Evolutionary conservation across 805 yeast species (phyloP), one percentile per base, ranked within the genome.

Genomic region (Cyberlindnera euphorbiae): DNA sequence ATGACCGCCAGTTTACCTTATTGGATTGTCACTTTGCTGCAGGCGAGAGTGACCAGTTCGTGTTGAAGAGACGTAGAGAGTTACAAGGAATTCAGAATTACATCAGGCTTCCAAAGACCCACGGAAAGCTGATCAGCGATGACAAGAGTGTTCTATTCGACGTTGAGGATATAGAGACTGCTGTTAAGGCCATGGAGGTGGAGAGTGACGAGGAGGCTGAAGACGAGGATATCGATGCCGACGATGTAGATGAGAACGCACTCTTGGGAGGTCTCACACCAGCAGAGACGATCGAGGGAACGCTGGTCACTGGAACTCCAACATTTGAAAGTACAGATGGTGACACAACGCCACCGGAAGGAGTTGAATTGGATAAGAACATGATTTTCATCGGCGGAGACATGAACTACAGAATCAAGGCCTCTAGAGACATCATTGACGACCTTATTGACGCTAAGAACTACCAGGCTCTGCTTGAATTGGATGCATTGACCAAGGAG

Each of bases 21-120:
- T 52, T 76, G 15, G 73, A 77, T 44, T 64, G 77, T 48, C 83
- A 77, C 52, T 59, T 77, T 31, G 69, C 72, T 2, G 73, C 76
- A 13, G 80, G 83, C 17, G 69, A 66, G 24, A 58, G 60, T 18
- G 47, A 52, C 2, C 55, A 56, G 21, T 57, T 61, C 17, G 39
- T 66, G 6, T 50, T 60, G 2, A 56, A 73, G 30, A 47, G 77
- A 34, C 53, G 69, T 18, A 66, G 69, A 62, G 77, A 71, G 41
- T 46, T 71, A 15, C 53, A 56, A 14, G 71, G 68, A 23, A 63
- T 71, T 21, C 53, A 47, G 30, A 49, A 48, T 12, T 56, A 58
- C 21, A 36, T 59, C 41, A 37, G 39, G 26, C 30, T 60, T n/a
- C 59, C 58, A 30, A 41, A 28, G 5, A 28, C 46, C 5, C 34